These are phyloP conservation scores for Ogataea henricii DNA, from an alignment of 805 yeast genomes.

Conservation along the genomic window DNA sequence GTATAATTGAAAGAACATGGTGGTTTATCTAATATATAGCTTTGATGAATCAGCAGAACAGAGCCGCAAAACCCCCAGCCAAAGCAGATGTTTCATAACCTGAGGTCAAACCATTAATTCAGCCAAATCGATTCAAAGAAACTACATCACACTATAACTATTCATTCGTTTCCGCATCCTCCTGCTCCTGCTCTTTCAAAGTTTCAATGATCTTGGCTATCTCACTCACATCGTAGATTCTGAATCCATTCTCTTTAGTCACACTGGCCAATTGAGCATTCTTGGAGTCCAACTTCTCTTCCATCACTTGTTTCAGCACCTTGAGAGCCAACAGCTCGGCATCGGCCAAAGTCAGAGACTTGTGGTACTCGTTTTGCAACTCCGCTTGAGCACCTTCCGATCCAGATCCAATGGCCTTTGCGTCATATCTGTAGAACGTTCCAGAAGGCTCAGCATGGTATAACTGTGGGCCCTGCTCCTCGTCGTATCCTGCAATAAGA, in stretches of 20 bases:
- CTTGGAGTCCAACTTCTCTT: constrained; percentile 92
- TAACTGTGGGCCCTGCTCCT: constrained; percentile 92
- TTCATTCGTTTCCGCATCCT: constrained; percentile 29
- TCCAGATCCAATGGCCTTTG: constrained; percentile 98
- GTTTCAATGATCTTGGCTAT: constrained; percentile 79
- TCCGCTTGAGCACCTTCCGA: constrained; percentile 99
- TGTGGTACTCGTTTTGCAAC: constrained; percentile 93
- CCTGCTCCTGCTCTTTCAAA: constrained; percentile 69
- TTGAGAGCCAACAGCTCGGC: constrained; percentile 89
- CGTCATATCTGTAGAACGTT: constrained; percentile 95
- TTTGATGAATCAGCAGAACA: background rate
- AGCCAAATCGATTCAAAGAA: background rate
- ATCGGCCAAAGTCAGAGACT: constrained; percentile 84
- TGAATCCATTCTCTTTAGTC: constrained; percentile 82
- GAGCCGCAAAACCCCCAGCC: background rate
- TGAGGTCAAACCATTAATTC: background rate
- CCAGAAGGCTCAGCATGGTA: constrained; percentile 99
- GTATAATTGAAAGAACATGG: no score
- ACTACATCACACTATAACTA: background rate
- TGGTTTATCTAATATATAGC: background rate
- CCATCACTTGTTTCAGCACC: constrained; percentile 97
- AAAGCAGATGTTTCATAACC: no score
- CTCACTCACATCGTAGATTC: constrained; percentile 78
- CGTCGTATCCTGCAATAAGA: constrained; percentile 91
- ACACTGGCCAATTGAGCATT: constrained; percentile 95